Base-by-base conservation (phyloP, 116 monocot species). In the Posidonia oceanica region DNA sequence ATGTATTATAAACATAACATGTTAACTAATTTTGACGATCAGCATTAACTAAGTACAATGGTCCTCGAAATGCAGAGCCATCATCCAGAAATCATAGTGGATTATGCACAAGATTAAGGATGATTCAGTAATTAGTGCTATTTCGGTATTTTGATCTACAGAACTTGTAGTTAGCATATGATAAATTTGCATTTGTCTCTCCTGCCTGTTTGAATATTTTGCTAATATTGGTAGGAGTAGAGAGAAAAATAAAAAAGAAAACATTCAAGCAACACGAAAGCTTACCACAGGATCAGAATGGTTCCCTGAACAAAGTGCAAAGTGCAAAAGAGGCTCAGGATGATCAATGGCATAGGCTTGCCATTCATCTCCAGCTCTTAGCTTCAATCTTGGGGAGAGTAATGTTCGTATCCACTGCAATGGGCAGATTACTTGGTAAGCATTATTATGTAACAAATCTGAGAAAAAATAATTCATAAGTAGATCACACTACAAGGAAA, bases 221-320 rank as follows among this genome's bases (percentile, higher is more conserved):
- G 17, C 57, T 57, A 2, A 57, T 57, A 20, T 57, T 29, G 29
- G 29, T 29, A 29, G 4, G 57, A 16, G 14, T 14, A 58, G 21
- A n/a, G 21, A 17, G 20, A 51, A 12, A 64, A 40, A 41, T 14
- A 7, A 64, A 41, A 40, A 39, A 40, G 14, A 42, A 64, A 14
- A 39, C 13, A 18, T 40, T 29, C 38, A 29, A 14, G 3, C 63
- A 36, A 38, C 7, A n/a, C 15, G 4, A 40, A 17, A 2, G 20
- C 13, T 85, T 92, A 97, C 92, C 76, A 87, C 90, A 40, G 98
- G 98, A 80, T 98, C 98, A 65, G 98, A 98, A 81, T 92, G 87
- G 79, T 84, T 84, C 64, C 98, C 98, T 23, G 93, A 87, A 76
- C 90, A 98, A 68, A 98, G 86, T 12, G 93, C 87, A 65, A 93